Percentiles rank a stretch among this genome's conserved stretches.
Evolutionary conservation across 1,284 basidiomycete genomes (phyloP).

Genomic region (Gymnopus androsaceus): DNA sequence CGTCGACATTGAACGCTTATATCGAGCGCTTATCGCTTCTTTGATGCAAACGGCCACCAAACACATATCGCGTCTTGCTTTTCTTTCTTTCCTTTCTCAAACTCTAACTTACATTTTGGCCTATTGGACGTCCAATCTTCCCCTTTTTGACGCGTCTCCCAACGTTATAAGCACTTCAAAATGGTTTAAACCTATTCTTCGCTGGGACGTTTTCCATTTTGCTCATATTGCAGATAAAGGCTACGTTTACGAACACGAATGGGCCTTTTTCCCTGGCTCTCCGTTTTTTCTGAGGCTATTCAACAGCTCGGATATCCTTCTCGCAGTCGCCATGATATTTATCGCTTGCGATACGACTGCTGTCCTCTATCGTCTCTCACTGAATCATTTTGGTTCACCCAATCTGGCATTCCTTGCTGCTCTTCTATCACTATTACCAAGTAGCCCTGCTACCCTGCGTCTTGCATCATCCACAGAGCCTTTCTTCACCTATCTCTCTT

Average conservation of each 20-base stretch:
- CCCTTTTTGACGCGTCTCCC: conserved; percentile 42
- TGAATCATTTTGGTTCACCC: conserved; percentile 53
- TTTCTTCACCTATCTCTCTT: conserved; percentile 80
- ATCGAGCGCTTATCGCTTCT: conserved; percentile 1
- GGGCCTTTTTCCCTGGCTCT: conserved; percentile 85
- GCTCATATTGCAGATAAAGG: conserved; percentile 61
- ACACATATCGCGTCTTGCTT: conserved; percentile 4
- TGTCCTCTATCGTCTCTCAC: conserved; percentile 66
- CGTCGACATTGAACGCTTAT: conserved; percentile 15
- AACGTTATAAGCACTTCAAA: conserved; percentile 31
- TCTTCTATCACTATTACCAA: conserved; percentile 76
- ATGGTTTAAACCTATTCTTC: conserved; percentile 43
- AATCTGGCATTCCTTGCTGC: conserved; percentile 62
- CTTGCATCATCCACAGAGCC: conserved; percentile 83
- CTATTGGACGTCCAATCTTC: conserved; percentile 5
- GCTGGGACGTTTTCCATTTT: conserved; percentile 93
- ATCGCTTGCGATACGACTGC: conserved; percentile 46
- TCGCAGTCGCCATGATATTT: conserved; percentile 42
- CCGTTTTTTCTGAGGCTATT: conserved; percentile 52
- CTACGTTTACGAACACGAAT: conserved; percentile 81
- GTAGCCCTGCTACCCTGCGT: conserved; percentile 75
- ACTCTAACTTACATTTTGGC: conserved; percentile 16
- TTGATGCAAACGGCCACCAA: too few species aligned
- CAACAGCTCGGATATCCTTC: conserved; percentile 23
- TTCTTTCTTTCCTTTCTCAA: conserved; percentile 25